phyloP scores from a whole-genome alignment of 2,329 filamentous ascomycete genomes.

The Allantophomopsis lycopodina region DNA sequence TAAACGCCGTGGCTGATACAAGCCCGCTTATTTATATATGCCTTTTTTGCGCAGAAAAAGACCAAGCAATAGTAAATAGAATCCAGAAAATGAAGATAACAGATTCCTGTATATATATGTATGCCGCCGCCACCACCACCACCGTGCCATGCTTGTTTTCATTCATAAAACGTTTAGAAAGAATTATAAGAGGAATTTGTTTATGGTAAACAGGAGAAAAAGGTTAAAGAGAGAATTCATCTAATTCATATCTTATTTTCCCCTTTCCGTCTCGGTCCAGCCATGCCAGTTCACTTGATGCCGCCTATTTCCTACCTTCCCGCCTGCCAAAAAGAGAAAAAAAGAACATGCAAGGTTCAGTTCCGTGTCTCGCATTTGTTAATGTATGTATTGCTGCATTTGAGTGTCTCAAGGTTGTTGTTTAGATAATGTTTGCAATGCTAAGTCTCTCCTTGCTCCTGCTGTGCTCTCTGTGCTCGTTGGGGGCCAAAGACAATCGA shows the following conservation, averaged over 20 bases:
- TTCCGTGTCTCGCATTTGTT: neutral
- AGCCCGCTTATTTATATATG: too few species aligned
- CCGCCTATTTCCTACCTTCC: neutral
- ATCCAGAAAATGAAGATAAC: too few species aligned
- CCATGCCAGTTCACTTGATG: too few species aligned
- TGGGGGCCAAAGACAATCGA: neutral
- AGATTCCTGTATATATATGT: neutral
- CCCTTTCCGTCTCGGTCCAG: too few species aligned
- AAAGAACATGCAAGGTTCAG: neutral
- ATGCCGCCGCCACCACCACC: neutral
- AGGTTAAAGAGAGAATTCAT: too few species aligned
- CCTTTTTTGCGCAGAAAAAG: too few species aligned
- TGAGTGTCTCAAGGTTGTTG: neutral
- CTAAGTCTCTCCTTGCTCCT: slow-evolving; percentile 1
- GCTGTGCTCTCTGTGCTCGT: neutral
- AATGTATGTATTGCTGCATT: neutral
- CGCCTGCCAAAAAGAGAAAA: neutral
- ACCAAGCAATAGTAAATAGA: too few species aligned
- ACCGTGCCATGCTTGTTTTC: neutral
- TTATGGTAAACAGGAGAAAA: too few species aligned
- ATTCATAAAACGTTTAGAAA: too few species aligned
- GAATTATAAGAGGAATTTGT: too few species aligned
- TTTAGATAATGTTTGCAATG: slow-evolving; percentile 1
- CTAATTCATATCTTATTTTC: too few species aligned
- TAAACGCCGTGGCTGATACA: too few species aligned